Base-by-base conservation (phyloP, 768 basidiomycete species). In the Rhodosporidiobolus sp. region DNA sequence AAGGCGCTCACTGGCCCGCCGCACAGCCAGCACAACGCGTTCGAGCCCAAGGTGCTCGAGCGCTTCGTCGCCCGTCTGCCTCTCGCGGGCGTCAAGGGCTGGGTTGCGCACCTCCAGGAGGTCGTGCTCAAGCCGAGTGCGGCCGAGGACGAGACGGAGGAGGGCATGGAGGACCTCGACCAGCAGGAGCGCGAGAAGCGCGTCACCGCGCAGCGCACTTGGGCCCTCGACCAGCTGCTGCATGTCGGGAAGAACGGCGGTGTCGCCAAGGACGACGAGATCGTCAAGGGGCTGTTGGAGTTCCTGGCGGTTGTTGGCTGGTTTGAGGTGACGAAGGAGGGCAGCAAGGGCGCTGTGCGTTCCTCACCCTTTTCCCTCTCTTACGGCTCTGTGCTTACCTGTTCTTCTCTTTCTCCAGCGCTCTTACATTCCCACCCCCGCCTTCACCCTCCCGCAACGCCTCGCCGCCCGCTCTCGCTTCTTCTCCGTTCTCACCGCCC, bases 11-110 rank as follows among this genome's bases (percentile, higher is more conserved):
- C 92, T 2, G 91, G 91, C 28, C 85, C 87, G 60, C 84, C 75
- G 19, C 75, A 95, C 79, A 93, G 93, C 17, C 88, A 86, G 77
- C 86, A 88, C 68, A 90, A 92, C 80, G 71, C 71, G 28, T 99
- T 98, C 77, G 95, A 99, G 82, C 89, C 86, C 16, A 96, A 94
- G 82, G 95, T 92, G 0, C 86, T 97, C 48, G 93, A 95, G 82
- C 86, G 86, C 1, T 88, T 97, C 67, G 83, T 97, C 66, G 84
- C 87, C 6, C 86, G 86, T 48, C 88, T 94, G 85, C 87, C 89
- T 75, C 81, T 82, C 1, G 84, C 87, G 3, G 93, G 92, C 16
- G 90, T 96, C 73, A 85, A 86, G 75, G 86, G 82, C 50, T 97
- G 94, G 81, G 86, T 94, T 56, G 80, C 84, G 48, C 88, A 90